Evolutionary conservation across 2,329 filamentous ascomycete species (phyloP).

Genomic region (Paraphoma sp.): DNA sequence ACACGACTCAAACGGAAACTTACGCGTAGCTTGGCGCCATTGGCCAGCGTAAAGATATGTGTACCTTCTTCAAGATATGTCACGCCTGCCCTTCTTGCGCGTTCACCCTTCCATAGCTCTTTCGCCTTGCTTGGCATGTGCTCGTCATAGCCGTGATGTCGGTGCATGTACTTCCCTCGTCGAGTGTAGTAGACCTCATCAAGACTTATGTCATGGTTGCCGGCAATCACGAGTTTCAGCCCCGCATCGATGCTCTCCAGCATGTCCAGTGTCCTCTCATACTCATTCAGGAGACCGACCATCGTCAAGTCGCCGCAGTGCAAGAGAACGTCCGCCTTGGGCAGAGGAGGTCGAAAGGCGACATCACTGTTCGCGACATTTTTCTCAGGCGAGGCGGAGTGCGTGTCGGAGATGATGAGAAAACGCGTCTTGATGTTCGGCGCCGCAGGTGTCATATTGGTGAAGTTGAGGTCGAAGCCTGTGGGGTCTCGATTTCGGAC

Average conservation of each 20-base stretch:
- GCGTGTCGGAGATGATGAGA: conserved; percentile 55
- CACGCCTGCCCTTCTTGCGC: conserved; percentile 56
- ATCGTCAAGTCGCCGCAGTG: conserved; percentile 67
- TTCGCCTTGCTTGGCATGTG: conserved; percentile 40
- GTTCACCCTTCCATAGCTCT: conserved; percentile 55
- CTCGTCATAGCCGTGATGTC: conserved; percentile 24
- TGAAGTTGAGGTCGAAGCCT: not conserved
- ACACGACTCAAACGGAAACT: not conserved
- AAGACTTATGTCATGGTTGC: conserved; percentile 16
- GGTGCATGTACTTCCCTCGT: conserved; percentile 35
- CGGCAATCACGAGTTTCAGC: conserved; percentile 64
- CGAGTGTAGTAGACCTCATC: conserved; percentile 57
- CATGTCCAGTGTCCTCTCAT: conserved; percentile 55
- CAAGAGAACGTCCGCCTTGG: conserved; percentile 60
- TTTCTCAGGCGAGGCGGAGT: conserved; percentile 27
- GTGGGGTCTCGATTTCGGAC: not conserved
- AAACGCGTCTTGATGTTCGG: conserved; percentile 47
- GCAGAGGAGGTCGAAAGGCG: conserved; percentile 51
- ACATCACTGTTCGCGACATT: conserved; percentile 12
- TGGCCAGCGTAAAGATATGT: conserved; percentile 54
- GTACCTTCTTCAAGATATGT: conserved; percentile 64
- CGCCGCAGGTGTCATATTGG: conserved; percentile 18
- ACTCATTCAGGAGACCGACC: conserved; percentile 56
- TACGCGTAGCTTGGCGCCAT: conserved; percentile 57
- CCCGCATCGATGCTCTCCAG: conserved; percentile 58